A percentile compares a stretch with the other conserved stretches of the same genome.
Evolutionary conservation across 345 rosid species (phyloP).

Genomic region (Salix dunnii): DNA sequence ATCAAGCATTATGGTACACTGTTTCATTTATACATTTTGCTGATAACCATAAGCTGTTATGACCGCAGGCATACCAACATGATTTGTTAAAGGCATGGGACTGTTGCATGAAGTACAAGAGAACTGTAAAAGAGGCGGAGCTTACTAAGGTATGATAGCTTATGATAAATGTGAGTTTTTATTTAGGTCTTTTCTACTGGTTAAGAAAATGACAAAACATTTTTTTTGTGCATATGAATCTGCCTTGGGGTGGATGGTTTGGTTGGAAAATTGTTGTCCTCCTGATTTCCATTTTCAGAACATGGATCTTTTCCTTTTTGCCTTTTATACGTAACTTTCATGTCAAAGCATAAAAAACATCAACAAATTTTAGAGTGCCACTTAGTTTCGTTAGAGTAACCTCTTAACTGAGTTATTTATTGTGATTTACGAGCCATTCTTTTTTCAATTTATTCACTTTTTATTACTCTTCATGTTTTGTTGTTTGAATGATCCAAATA

Average conservation of each 20-base stretch:
- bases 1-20: not conserved
- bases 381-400: not conserved
- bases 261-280: not conserved
- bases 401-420: not conserved
- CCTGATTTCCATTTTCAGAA: not conserved
- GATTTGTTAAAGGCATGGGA: conserved; percentile 90
- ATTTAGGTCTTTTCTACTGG: not conserved
- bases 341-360: not conserved
- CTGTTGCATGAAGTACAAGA: conserved; percentile 84
- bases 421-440: not conserved
- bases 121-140: conserved; percentile 90
- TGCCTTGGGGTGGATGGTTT: not conserved
- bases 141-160: conserved; percentile 68
- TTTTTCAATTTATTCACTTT: not conserved
- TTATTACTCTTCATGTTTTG: not conserved
- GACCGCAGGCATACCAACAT: conserved; percentile 72
- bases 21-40: not conserved
- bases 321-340: not conserved
- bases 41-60: not conserved
- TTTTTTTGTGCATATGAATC: not conserved
- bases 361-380: not conserved
- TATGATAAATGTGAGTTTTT: not conserved
- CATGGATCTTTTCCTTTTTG: not conserved
- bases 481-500: not conserved
- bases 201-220: not conserved